Conservation (phyloP, 23 red algal genomes). For the Gracilaria caudata region DNA sequence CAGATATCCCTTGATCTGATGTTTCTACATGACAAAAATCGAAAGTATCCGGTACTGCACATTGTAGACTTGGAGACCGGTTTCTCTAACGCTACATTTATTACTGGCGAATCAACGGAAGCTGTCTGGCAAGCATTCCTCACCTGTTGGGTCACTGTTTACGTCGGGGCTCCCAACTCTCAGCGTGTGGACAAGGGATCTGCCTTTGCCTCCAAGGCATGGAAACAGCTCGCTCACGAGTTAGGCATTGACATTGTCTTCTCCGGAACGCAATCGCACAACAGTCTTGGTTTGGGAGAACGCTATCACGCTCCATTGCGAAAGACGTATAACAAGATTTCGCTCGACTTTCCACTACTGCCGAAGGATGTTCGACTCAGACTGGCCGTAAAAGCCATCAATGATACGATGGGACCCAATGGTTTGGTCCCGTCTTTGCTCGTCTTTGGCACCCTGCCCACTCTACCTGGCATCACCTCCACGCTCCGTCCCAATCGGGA, state of each 20-base stretch:
- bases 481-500: background rate
- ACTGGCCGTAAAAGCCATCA: background rate
- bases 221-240: background rate
- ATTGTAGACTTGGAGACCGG: slow-evolving; percentile 37
- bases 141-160: slow-evolving; percentile 23
- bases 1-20: background rate
- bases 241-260: background rate
- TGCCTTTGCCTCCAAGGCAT: background rate
- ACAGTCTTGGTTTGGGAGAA: background rate
- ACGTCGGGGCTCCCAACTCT: slow-evolving; percentile 21
- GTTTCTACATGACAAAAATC: background rate
- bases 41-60: background rate
- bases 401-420: slow-evolving; percentile 4
- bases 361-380: background rate
- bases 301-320: background rate
- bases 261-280: background rate
- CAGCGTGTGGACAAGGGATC: background rate
- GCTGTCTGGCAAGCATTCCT: slow-evolving; percentile 30
- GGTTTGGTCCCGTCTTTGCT: background rate
- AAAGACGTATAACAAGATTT: background rate
- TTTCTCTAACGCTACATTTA: slow-evolving; percentile 1
- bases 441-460: background rate
- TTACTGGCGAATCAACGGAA: background rate
- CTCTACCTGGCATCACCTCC: background rate
- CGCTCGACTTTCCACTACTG: background rate